phyloP scores from a whole-genome alignment of 805 yeast genomes.

The Grigorovia yakushimaensis region DNA sequence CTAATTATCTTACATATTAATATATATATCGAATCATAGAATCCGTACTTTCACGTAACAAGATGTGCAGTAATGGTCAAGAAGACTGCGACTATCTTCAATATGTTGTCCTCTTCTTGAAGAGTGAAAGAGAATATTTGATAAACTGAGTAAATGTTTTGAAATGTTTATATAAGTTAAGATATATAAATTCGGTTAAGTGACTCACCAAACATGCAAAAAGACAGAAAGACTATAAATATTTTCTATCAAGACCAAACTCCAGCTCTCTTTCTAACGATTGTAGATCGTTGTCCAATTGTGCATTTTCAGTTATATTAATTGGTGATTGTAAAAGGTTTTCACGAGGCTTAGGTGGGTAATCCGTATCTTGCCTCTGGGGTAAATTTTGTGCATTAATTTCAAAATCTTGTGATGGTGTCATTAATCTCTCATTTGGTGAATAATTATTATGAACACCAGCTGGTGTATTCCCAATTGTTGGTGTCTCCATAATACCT shows the following conservation, averaged over 20 bases:
- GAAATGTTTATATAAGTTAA: neutral
- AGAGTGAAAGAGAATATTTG: neutral
- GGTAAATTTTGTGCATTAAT: constrained; percentile 40
- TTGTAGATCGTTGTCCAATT: constrained; percentile 27
- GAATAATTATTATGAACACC: constrained; percentile 2
- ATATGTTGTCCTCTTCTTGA: neutral
- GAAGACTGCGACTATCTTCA: too few species aligned
- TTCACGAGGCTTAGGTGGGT: constrained; percentile 59
- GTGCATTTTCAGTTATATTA: constrained; percentile 13
- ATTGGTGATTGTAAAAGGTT: constrained; percentile 26
- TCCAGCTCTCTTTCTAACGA: constrained; percentile 53
- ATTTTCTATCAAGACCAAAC: constrained; percentile 53
- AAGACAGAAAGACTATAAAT: constrained; percentile 4
- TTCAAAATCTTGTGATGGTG: constrained; percentile 29
- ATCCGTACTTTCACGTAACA: too few species aligned
- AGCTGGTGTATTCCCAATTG: constrained; percentile 18
- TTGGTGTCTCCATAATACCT: constrained; percentile 13
- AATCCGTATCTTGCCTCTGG: constrained; percentile 31
- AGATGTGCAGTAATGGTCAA: too few species aligned
- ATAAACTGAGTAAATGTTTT: neutral
- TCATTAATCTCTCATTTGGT: constrained; percentile 8
- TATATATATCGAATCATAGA: too few species aligned
- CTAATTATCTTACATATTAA: too few species aligned
- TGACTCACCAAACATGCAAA: neutral
- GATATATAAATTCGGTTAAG: neutral